Conservation (phyloP, 2,329 filamentous ascomycete species). For the Uncinocarpus reesii region DNA sequence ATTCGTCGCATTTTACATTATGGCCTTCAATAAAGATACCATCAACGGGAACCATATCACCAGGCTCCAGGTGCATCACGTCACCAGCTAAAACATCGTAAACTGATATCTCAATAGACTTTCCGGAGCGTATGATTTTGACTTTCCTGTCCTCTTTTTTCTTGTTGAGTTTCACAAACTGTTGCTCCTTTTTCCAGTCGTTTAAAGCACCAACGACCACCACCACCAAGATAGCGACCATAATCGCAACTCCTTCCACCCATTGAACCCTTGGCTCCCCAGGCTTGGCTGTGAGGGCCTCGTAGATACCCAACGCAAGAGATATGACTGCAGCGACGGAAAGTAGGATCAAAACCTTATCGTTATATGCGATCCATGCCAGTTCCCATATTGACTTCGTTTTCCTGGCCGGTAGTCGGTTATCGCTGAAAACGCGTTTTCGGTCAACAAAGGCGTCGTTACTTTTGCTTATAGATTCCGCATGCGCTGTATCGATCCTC, state of each 20-base stretch:
- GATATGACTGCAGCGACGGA: slow-evolving; percentile 64
- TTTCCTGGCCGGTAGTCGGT: slow-evolving; percentile 57
- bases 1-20: slow-evolving; percentile 61
- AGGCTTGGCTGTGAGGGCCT: slow-evolving; percentile 52
- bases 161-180: slow-evolving; percentile 57
- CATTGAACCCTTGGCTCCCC: slow-evolving; percentile 46
- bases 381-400: slow-evolving; percentile 59
- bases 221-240: slow-evolving; percentile 55
- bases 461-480: slow-evolving; percentile 18
- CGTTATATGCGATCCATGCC: slow-evolving; percentile 72
- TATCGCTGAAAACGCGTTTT: slow-evolving; percentile 59
- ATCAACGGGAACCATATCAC: slow-evolving; percentile 61
- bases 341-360: slow-evolving; percentile 65
- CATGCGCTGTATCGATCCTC: slow-evolving; percentile 15
- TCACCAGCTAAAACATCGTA: slow-evolving; percentile 65
- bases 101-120: slow-evolving; percentile 57
- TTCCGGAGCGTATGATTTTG: slow-evolving; percentile 66
- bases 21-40: slow-evolving; percentile 60
- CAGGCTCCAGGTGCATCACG: slow-evolving; percentile 61
- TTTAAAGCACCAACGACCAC: slow-evolving; percentile 54
- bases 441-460: slow-evolving; percentile 49
- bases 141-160: slow-evolving; percentile 68
- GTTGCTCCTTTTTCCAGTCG: slow-evolving; percentile 58
- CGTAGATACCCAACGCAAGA: slow-evolving; percentile 62
- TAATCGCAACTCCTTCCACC: slow-evolving; percentile 59